phyloP scores from a whole-genome alignment of 2,329 filamentous ascomycete genomes.

The Lachnellula willkommii region DNA sequence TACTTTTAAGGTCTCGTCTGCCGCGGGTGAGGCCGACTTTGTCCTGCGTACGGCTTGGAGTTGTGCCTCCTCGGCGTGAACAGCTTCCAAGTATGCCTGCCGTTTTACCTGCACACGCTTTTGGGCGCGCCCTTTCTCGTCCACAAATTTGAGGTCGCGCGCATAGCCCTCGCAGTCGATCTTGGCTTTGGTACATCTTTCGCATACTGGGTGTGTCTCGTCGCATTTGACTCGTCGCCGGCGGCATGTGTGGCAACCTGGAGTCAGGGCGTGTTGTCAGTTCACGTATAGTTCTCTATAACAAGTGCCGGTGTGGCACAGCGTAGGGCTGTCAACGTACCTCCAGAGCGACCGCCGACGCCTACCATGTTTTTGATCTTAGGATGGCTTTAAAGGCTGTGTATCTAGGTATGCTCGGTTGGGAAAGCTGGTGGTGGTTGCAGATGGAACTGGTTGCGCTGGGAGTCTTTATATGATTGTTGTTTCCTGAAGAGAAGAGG shows the following conservation, averaged over 20 bases:
- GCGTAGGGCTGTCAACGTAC: background rate
- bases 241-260: conserved; percentile 15
- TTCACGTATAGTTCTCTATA: conserved; percentile 1
- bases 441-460: too few species aligned
- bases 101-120: conserved; percentile 15
- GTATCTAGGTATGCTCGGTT: too few species aligned
- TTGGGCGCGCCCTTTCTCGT: conserved; percentile 15
- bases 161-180: conserved; percentile 13
- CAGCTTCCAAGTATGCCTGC: conserved; percentile 15
- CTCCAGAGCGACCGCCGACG: background rate
- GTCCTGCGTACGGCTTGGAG: background rate
- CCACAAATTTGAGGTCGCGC: conserved; percentile 16
- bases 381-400: background rate
- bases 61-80: conserved; percentile 12
- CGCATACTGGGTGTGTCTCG: conserved; percentile 7
- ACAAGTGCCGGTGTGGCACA: background rate
- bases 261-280: background rate
- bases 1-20: too few species aligned
- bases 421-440: too few species aligned
- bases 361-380: background rate
- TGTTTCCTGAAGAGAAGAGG: too few species aligned
- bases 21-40: too few species aligned
- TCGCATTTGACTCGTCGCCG: conserved; percentile 15
- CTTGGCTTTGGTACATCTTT: conserved; percentile 13
- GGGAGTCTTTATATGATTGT: too few species aligned